Percentiles rank a stretch among this genome's conserved stretches.
Conservation (phyloP, 2,329 filamentous ascomycete species). For the Botryotinia convoluta region DNA sequence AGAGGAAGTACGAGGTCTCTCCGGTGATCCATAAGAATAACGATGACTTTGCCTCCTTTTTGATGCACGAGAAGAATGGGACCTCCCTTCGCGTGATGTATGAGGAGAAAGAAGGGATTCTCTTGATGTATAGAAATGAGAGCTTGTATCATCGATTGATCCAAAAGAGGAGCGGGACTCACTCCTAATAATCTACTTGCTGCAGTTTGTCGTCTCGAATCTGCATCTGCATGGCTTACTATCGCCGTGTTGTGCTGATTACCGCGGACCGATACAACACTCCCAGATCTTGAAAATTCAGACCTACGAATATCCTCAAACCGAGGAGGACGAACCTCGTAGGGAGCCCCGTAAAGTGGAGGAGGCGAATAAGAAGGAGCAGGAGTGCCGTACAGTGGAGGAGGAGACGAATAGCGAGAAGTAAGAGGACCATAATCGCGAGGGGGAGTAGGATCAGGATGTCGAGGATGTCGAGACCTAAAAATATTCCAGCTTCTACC, state of each 20-base stretch:
- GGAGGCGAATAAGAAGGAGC: not conserved
- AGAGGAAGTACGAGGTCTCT: not conserved
- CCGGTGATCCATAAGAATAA: not conserved
- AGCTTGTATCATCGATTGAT: not conserved
- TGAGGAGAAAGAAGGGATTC: not conserved
- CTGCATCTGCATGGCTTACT: not conserved
- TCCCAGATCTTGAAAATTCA: not conserved
- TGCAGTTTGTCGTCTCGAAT: not conserved
- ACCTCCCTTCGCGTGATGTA: not conserved
- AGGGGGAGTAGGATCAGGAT: not conserved
- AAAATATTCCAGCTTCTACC: not conserved
- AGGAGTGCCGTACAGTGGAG: too few species aligned
- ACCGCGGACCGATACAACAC: rapidly evolving
- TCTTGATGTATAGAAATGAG: not conserved
- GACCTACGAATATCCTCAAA: not conserved
- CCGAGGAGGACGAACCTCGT: not conserved
- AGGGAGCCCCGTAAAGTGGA: not conserved
- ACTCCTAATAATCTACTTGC: not conserved
- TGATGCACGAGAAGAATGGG: not conserved
- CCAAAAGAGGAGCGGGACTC: too few species aligned
- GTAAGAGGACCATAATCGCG: too few species aligned
- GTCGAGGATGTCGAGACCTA: not conserved
- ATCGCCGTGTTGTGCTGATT: not conserved
- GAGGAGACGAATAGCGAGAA: not conserved
- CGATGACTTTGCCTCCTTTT: not conserved